Conservation (phyloP, 257 asterid species). For the Euphrasia confusa region DNA sequence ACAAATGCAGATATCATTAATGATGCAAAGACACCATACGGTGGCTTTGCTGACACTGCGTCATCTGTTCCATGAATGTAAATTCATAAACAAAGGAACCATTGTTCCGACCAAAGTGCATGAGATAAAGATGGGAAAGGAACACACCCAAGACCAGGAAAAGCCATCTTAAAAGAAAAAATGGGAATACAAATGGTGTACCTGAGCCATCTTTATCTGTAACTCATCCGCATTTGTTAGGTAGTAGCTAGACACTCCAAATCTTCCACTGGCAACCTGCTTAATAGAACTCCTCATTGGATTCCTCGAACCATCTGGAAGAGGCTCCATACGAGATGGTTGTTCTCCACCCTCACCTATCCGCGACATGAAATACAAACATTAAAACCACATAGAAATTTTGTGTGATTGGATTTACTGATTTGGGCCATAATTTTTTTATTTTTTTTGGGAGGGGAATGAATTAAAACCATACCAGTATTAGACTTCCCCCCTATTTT, state of each 20-base stretch:
- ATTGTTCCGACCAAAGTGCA: constrained; percentile 29
- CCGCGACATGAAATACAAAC: constrained; percentile 5
- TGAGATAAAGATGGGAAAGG: constrained; percentile 21
- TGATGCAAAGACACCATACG: constrained; percentile 59
- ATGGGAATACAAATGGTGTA: constrained; percentile 25
- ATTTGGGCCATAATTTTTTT: too few relatives aligned
- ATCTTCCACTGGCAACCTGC: constrained; percentile 99
- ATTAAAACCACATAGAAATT: constrained; percentile 8
- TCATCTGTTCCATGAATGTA: constrained; percentile 56
- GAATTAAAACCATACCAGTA: constrained; percentile 51
- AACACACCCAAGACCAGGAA: constrained; percentile 14
- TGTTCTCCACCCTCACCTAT: constrained; percentile 99
- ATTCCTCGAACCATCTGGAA: constrained; percentile 80
- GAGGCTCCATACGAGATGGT: constrained; percentile 97
- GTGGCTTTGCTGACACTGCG: constrained; percentile 49
- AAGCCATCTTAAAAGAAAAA: constrained; percentile 5
- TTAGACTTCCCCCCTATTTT: constrained; percentile 91
- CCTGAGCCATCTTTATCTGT: constrained; percentile 99
- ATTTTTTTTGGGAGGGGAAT: not conserved
- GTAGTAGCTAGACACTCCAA: constrained; percentile 97
- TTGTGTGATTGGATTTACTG: constrained; percentile 8
- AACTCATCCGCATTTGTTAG: constrained; percentile 94
- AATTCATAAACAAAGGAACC: constrained; percentile 51
- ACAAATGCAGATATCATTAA: constrained; percentile 48
- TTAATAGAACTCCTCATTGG: constrained; percentile 95